Conservation (phyloP, 1,139 yeast species). For the Sugiyamaella grinbergsii region DNA sequence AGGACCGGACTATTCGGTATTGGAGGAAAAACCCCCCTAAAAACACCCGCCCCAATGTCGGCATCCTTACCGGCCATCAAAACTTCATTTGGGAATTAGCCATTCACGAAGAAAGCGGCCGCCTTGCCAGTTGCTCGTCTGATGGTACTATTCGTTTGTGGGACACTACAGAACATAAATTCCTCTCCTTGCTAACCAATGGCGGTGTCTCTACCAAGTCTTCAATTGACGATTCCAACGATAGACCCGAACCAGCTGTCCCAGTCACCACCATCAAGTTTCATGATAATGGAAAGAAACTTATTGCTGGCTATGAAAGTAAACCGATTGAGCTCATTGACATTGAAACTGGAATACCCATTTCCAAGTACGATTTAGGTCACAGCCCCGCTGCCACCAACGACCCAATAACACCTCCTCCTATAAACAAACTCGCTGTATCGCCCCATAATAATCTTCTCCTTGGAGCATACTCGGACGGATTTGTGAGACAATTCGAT, state of each 20-base stretch:
- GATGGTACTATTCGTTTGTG: conserved; percentile 37
- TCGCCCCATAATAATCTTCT: conserved; percentile 14
- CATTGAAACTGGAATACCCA: conserved; percentile 32
- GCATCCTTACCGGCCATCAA: conserved; percentile 29
- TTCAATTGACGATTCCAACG: conserved; percentile 13
- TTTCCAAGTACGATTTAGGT: conserved; percentile 23
- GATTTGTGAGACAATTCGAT: conserved; percentile 28
- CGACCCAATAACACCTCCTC: conserved; percentile 7
- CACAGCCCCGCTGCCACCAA: no score
- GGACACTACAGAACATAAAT: conserved; percentile 25
- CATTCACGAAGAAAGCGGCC: conserved; percentile 29
- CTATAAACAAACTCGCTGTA: conserved; percentile 13
- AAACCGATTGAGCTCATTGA: conserved; percentile 35
- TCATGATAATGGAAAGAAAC: conserved; percentile 25
- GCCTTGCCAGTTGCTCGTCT: conserved; percentile 34
- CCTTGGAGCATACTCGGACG: conserved; percentile 26
- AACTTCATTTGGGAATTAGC: conserved; percentile 32
- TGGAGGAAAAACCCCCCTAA: conserved; percentile 18
- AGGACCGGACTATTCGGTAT: conserved; percentile 29
- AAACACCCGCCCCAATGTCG: conserved; percentile 16
- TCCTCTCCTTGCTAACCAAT: neutral
- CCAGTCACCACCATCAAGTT: conserved; percentile 27
- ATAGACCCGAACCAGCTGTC: conserved; percentile 12
- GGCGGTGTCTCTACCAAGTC: neutral
- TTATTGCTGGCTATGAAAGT: conserved; percentile 36